A percentile compares a stretch with the other conserved stretches of the same genome.
Evolutionary conservation across 1,284 basidiomycete species (phyloP).

Genomic region (Trichosporon sp.): DNA sequence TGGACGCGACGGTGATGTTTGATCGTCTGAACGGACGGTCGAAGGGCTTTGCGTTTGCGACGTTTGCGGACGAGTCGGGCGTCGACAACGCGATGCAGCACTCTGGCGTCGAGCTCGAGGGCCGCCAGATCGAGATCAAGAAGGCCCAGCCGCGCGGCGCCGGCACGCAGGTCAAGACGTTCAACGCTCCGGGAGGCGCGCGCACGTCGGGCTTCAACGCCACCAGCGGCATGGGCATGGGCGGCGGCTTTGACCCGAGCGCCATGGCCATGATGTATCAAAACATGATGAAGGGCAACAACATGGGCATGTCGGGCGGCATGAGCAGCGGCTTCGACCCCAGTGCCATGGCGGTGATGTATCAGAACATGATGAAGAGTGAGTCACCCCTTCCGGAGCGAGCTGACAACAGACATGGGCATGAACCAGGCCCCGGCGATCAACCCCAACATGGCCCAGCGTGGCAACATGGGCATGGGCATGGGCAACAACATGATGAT

Average conservation of each 20-base stretch:
- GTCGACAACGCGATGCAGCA: slow-evolving; percentile 82
- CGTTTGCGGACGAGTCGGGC: slow-evolving; percentile 81
- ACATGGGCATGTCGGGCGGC: slow-evolving; percentile 34
- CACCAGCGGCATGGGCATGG: slow-evolving; percentile 25
- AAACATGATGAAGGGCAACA: slow-evolving; percentile 58
- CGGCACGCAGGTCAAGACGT: slow-evolving; percentile 46
- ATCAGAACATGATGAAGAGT: slow-evolving; percentile 60
- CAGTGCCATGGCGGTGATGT: slow-evolving; percentile 62
- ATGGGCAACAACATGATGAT: slow-evolving; percentile 28
- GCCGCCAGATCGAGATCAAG: slow-evolving; percentile 96
- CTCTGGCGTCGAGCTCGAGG: slow-evolving; percentile 83
- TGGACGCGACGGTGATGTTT: slow-evolving; percentile 98
- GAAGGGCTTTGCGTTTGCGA: slow-evolving; percentile 98
- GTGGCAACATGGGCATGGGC: slow-evolving; percentile 28
- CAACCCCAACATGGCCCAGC: slow-evolving; percentile 52
- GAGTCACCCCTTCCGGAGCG: background rate
- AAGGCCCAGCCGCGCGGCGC: slow-evolving; percentile 75
- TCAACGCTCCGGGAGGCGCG: slow-evolving; percentile 48
- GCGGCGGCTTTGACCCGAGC: slow-evolving; percentile 58
- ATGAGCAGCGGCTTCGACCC: slow-evolving; percentile 57
- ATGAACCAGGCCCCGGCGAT: slow-evolving; percentile 53
- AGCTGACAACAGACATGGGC: slow-evolving; percentile 38
- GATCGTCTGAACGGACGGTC: slow-evolving; percentile 93
- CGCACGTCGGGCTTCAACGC: slow-evolving; percentile 32
- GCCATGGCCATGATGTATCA: slow-evolving; percentile 63